These are phyloP conservation scores for Onygena corvina DNA, from an alignment of 2,329 filamentous ascomycete species.

Conservation along the genomic window DNA sequence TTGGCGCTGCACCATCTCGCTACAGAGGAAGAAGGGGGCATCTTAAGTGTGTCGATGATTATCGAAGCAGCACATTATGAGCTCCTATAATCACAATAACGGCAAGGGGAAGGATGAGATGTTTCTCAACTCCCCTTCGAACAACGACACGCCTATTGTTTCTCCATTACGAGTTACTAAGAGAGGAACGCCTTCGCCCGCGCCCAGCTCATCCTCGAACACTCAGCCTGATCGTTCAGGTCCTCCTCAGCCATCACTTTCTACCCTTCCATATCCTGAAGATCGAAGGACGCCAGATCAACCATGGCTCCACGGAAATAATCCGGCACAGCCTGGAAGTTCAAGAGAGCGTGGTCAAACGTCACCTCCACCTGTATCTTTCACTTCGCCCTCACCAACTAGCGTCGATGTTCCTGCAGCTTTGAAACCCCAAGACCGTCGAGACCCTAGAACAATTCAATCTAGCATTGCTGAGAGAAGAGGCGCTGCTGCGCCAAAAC, in stretches of 20 bases:
- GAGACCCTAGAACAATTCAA: constrained; percentile 43
- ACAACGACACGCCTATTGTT: constrained; percentile 60
- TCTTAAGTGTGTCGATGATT: background rate
- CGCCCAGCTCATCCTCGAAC: constrained; percentile 21
- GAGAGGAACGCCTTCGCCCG: constrained; percentile 52
- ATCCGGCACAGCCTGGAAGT: constrained; percentile 18
- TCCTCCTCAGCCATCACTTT: constrained; percentile 52
- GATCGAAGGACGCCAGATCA: constrained; percentile 40
- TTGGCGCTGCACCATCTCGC: background rate
- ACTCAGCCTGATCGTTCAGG: constrained; percentile 22
- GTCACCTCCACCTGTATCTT: constrained; percentile 19
- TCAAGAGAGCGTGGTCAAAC: constrained; percentile 13
- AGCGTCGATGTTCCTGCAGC: constrained; percentile 30
- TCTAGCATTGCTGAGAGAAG: constrained; percentile 65
- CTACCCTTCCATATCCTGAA: constrained; percentile 63
- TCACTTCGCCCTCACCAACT: constrained; percentile 22
- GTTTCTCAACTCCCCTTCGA: constrained; percentile 50
- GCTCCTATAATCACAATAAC: constrained; percentile 33
- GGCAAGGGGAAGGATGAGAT: constrained; percentile 69
- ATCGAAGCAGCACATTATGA: background rate
- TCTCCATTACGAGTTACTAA: constrained; percentile 79
- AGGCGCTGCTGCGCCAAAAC: constrained; percentile 59
- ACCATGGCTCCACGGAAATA: constrained; percentile 21
- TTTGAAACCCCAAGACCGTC: constrained; percentile 33
- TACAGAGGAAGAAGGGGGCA: background rate